phyloP scores from a whole-genome alignment of 495 filamentous ascomycete genomes.

The Penicillium psychrofluorescens region DNA sequence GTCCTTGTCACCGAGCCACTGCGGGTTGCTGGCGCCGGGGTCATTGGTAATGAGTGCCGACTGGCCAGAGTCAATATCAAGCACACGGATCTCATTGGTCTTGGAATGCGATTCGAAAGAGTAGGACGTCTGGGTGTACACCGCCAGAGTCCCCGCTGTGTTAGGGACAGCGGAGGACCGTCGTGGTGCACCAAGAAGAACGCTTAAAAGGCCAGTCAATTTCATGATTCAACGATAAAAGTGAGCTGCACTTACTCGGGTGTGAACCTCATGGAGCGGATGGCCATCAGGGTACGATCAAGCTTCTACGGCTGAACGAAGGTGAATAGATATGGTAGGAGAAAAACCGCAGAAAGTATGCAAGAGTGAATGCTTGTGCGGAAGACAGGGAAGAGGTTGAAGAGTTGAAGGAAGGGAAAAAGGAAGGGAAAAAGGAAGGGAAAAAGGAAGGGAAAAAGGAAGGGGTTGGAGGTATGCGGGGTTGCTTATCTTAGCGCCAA shows the following conservation, averaged over 20 bases:
- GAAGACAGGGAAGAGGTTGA: no score
- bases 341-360: no score
- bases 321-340: no score
- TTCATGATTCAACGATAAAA: background rate
- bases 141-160: conserved; percentile 54
- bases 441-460: no score
- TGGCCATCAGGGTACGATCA: conserved; percentile 41
- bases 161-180: conserved; percentile 74
- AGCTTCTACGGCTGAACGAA: no score
- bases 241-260: conserved; percentile 44
- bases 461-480: no score
- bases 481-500: no score
- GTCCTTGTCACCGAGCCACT: conserved; percentile 61
- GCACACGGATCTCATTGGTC: conserved; percentile 63
- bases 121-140: conserved; percentile 73
- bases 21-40: conserved; percentile 56
- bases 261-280: conserved; percentile 63
- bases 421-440: no score
- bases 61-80: conserved; percentile 64
- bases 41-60: conserved; percentile 61
- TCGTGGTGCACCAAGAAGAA: conserved; percentile 78
- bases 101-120: conserved; percentile 76
- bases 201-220: conserved; percentile 26
- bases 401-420: no score
- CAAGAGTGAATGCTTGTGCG: no score